Base-by-base conservation (phyloP, 1,284 basidiomycete species). In the Naganishia cerealis region DNA sequence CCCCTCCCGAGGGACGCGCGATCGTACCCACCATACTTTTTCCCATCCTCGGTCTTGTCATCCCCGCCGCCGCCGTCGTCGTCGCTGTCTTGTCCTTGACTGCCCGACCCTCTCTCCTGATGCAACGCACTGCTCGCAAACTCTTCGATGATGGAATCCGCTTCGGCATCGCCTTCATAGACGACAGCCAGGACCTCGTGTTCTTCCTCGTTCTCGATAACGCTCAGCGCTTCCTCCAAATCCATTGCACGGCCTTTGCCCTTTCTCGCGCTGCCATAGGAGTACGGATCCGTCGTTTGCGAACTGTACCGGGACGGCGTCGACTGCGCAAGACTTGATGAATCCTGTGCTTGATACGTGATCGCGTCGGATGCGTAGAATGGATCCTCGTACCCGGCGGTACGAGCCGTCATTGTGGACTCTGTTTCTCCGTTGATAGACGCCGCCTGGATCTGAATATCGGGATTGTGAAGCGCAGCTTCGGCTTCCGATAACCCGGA, bases 401-500 rank as follows among this genome's bases (percentile, higher is more conserved):
- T 26, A 21, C 46, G 40, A 0, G 52, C 66, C 16, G 33, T 15
- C 46, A 50, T 21, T 0, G 29, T n/a, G 5, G 58, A 62, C 10
- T 33, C 53, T 5, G 46, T 40, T 29, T 62, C 66, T 10, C 53
- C 54, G 18, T 65, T 16, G 57, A 55, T 26, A 1, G 66, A 67
- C 15, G 62, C 55, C 21, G 53, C 61, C 8, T 68, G 67, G 0
- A 68, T 54, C 21, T 68, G 67, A 21, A 68, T 65, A 40, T 67
- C 52, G 15, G 65, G 57, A 21, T 72, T 72, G 4, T 68, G 71
- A 9, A 77, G 73, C 1, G 71, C 70, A 21, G 73, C 74, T 65
- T 78, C 77, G 1, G 74, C 75, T 26, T 78, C 77, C 8, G 71
- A 75, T 3, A 81, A 66, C 36, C 80, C 79, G 16, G 77, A 76